Conservation (phyloP, 805 yeast genomes). For the Zygosaccharomyces gambellarensis region DNA sequence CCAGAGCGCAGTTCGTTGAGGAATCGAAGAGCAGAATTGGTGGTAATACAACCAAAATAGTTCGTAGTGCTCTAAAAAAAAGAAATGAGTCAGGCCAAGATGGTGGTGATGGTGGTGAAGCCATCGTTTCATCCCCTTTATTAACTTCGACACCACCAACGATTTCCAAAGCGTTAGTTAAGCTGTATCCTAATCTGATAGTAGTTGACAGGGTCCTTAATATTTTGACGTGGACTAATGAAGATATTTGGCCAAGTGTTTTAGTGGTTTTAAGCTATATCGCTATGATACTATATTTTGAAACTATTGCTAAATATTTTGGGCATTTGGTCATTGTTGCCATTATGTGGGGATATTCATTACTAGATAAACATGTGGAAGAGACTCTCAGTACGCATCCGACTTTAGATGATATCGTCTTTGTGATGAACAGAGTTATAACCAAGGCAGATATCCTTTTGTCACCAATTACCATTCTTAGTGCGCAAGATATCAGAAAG, state of each 20-base stretch:
- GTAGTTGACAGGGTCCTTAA: constrained; percentile 65
- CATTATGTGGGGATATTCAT: constrained; percentile 53
- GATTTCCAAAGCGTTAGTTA: constrained; percentile 74
- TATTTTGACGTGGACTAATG: constrained; percentile 86
- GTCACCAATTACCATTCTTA: constrained; percentile 76
- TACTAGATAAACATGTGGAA: constrained; percentile 52
- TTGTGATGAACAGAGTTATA: constrained; percentile 66
- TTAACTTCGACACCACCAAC: constrained; percentile 87
- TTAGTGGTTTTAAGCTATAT: constrained; percentile 46
- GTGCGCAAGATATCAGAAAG: constrained; percentile 73
- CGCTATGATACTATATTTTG: constrained; percentile 68
- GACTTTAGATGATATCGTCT: constrained; percentile 81
- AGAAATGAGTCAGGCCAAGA: constrained; percentile 11
- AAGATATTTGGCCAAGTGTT: constrained; percentile 71
- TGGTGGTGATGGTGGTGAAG: constrained; percentile 8
- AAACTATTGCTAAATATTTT: constrained; percentile 66
- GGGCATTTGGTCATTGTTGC: constrained; percentile 75
- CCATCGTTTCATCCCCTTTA: constrained; percentile 64
- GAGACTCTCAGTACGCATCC: constrained; percentile 62
- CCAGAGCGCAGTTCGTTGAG: constrained; percentile 31
- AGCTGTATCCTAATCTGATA: constrained; percentile 79
- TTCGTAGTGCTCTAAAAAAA: constrained; percentile 28
- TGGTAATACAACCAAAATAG: constrained; percentile 26
- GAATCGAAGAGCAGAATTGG: constrained; percentile 26
- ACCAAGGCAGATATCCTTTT: constrained; percentile 72